phyloP scores from a whole-genome alignment of 495 filamentous ascomycete genomes.

The Penicillium herquei region DNA sequence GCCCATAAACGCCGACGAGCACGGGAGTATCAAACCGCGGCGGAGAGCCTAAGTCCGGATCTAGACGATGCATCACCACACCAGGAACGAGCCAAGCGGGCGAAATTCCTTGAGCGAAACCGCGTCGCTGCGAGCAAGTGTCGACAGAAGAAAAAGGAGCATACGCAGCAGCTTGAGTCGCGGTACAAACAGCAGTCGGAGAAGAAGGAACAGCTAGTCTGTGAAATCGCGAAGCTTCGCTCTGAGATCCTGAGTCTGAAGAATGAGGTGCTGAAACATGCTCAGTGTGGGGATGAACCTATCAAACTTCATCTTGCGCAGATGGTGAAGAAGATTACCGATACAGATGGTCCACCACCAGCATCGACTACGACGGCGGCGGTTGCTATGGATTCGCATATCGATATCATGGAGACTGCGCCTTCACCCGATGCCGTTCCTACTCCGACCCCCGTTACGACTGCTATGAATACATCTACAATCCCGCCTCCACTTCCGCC shows the following conservation, averaged over 20 bases:
- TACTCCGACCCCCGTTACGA: constrained; percentile 1
- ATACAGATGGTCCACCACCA: constrained; percentile 17
- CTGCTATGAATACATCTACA: background rate
- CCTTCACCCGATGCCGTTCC: constrained; percentile 9
- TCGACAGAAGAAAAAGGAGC: constrained; percentile 82
- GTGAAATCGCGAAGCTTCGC: constrained; percentile 49
- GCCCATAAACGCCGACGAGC: constrained; percentile 16
- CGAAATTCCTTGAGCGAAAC: constrained; percentile 74
- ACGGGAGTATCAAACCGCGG: constrained; percentile 17
- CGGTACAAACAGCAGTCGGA: constrained; percentile 44
- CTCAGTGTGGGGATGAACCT: constrained; percentile 54
- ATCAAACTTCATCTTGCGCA: constrained; percentile 50
- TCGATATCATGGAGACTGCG: constrained; percentile 7
- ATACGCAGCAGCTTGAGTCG: constrained; percentile 58
- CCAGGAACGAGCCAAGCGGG: constrained; percentile 32
- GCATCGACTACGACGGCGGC: background rate
- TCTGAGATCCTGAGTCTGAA: constrained; percentile 54
- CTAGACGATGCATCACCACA: constrained; percentile 23
- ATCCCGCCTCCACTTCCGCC: background rate
- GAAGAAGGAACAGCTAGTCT: constrained; percentile 63
- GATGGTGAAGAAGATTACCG: constrained; percentile 42
- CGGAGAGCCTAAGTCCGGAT: constrained; percentile 23
- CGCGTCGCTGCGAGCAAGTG: constrained; percentile 84
- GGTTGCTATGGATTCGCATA: background rate
- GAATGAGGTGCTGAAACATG: constrained; percentile 57